A percentile compares a stretch with the other conserved stretches of the same genome.
Conservation (phyloP, 225 moss, liverwort and hornwort species). For the Sphagnum contortum region DNA sequence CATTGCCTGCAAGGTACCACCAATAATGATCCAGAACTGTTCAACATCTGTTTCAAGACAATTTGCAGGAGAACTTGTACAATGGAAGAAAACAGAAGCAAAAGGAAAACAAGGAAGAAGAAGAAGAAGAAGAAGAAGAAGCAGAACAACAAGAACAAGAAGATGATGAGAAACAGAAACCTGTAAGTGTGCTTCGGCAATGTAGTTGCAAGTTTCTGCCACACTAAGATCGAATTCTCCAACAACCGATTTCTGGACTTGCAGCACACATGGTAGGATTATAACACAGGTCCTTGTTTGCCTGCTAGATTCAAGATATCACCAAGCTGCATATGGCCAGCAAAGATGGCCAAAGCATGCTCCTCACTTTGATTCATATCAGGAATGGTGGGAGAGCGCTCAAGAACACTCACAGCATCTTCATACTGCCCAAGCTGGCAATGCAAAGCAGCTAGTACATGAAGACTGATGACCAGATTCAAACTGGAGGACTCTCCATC, state of each 20-base stretch:
- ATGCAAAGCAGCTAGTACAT: slow-evolving; percentile 35
- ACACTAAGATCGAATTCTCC: slow-evolving; percentile 71
- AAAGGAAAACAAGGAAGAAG: too few relatives aligned
- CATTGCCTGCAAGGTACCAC: slow-evolving; percentile 51
- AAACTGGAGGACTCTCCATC: slow-evolving; percentile 18
- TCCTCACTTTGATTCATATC: slow-evolving; percentile 23
- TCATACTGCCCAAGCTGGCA: slow-evolving; percentile 44
- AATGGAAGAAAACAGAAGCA: neutral
- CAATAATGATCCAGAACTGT: neutral
- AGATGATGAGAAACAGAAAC: slow-evolving; percentile 12
- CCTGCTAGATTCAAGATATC: slow-evolving; percentile 30
- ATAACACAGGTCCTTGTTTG: slow-evolving; percentile 33
- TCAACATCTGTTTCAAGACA: neutral
- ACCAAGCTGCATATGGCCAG: slow-evolving; percentile 42
- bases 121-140: too few relatives aligned
- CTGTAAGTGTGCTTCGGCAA: slow-evolving; percentile 91
- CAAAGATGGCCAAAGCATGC: slow-evolving; percentile 33
- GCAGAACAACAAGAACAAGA: too few relatives aligned
- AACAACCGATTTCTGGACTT: slow-evolving; percentile 66
- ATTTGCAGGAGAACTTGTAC: neutral
- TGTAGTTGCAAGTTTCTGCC: slow-evolving; percentile 73
- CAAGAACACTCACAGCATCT: slow-evolving; percentile 28
- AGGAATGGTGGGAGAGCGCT: slow-evolving; percentile 25
- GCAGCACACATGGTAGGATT: slow-evolving; percentile 65
- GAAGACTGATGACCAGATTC: slow-evolving; percentile 32